Evolutionary conservation across 495 filamentous ascomycete genomes (phyloP).

Genomic region (Xylaria cubensis): DNA sequence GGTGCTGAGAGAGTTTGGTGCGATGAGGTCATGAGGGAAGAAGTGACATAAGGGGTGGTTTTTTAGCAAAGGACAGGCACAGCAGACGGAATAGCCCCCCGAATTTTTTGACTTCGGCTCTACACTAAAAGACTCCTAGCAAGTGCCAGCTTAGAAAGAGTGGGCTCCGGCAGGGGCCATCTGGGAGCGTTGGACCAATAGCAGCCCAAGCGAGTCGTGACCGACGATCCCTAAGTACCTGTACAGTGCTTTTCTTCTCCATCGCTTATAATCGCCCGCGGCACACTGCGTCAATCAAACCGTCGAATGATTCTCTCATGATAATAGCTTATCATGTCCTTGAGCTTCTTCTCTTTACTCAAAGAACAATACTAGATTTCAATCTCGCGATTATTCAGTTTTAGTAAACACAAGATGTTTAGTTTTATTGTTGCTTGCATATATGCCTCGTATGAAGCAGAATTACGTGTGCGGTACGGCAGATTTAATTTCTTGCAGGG

Average conservation of each 20-base stretch:
- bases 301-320: conserved; percentile 27
- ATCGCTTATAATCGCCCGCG: conserved; percentile 11
- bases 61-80: conserved; percentile 45
- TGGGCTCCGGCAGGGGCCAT: conserved; percentile 17
- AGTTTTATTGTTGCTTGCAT: background rate
- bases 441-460: background rate
- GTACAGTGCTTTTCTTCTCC: conserved; percentile 34
- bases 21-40: conserved; percentile 50
- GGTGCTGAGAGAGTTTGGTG: conserved; percentile 43
- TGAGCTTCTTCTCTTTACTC: background rate
- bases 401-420: background rate
- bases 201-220: conserved; percentile 36
- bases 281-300: conserved; percentile 8
- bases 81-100: conserved; percentile 46
- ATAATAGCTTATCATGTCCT: conserved; percentile 3
- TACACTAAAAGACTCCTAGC: conserved; percentile 25
- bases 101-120: conserved; percentile 35
- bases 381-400: background rate
- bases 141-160: conserved; percentile 30
- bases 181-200: conserved; percentile 32
- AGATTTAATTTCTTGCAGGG: background rate
- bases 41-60: conserved; percentile 50
- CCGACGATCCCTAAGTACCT: conserved; percentile 41
- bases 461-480: background rate
- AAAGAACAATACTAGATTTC: background rate